Conservation (phyloP, 2,329 filamentous ascomycete genomes). For the Monosporascus sp. region DNA sequence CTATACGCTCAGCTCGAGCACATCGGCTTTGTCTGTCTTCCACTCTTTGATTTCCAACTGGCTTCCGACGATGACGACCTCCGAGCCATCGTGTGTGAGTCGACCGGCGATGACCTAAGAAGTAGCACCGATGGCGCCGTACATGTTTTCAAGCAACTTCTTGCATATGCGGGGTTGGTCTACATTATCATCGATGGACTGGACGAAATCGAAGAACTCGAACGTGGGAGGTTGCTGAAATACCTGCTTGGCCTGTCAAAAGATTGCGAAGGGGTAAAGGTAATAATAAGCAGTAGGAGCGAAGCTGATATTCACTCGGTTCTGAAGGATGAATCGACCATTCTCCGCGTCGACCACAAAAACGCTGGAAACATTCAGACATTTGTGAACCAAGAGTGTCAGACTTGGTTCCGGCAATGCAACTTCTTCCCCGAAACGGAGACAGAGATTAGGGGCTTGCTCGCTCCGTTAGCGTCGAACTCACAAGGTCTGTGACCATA, state of each 20-base stretch:
- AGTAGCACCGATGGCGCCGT: conserved; percentile 15
- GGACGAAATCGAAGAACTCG: conserved; percentile 20
- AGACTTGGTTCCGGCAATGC: conserved; percentile 8
- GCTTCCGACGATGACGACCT: conserved; percentile 13
- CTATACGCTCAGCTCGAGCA: conserved; percentile 3
- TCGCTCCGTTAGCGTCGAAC: conserved; percentile 14
- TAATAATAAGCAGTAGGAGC: conserved; percentile 18
- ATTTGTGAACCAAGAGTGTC: conserved; percentile 11
- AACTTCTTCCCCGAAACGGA: conserved; percentile 8
- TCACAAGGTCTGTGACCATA: conserved; percentile 13
- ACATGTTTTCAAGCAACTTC: conserved; percentile 16
- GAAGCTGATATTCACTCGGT: conserved; percentile 15
- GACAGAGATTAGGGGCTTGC: conserved; percentile 12
- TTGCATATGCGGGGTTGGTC: conserved; percentile 11
- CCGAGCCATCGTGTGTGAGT: conserved; percentile 14
- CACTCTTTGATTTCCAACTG: conserved; percentile 16
- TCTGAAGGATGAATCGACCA: not conserved
- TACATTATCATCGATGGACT: conserved; percentile 25
- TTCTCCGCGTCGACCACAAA: not conserved
- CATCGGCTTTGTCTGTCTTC: conserved; percentile 9
- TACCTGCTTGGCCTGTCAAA: conserved; percentile 3
- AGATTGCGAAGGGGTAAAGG: conserved; percentile 7
- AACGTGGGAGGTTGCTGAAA: conserved; percentile 9
- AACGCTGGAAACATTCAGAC: conserved; percentile 16
- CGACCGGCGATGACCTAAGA: conserved; percentile 9